These are phyloP conservation scores for Mortierella sp. DNA, from an alignment of 371 early-diverging fungal genomes.

Conservation along the genomic window DNA sequence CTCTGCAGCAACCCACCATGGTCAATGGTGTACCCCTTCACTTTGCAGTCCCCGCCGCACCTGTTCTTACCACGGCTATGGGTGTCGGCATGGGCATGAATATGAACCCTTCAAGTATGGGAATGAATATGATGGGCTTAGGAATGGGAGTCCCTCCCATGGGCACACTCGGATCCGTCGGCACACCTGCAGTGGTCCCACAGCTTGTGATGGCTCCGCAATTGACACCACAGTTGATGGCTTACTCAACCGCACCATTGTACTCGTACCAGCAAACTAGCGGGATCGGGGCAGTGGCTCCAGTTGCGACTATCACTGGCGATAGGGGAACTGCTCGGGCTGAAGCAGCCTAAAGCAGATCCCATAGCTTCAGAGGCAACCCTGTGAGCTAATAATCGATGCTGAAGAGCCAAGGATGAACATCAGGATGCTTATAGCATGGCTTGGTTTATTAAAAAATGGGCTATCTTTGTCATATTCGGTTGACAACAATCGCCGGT, in stretches of 20 bases:
- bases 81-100: slow-evolving; percentile 41
- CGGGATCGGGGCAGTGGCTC: neutral
- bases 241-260: slow-evolving; percentile 1
- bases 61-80: slow-evolving; percentile 34
- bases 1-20: slow-evolving; percentile 2
- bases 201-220: slow-evolving; percentile 19
- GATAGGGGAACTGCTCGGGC: neutral
- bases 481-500: no score
- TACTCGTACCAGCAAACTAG: slow-evolving; percentile 10
- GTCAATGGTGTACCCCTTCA: slow-evolving; percentile 17
- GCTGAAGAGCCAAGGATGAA: no score
- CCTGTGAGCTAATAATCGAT: no score
- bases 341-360: neutral
- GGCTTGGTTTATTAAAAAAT: no score
- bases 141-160: slow-evolving; percentile 4
- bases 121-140: slow-evolving; percentile 18
- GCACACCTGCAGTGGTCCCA: slow-evolving; percentile 1
- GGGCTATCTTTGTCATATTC: no score
- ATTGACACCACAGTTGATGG: slow-evolving; percentile 8
- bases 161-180: neutral
- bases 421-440: no score
- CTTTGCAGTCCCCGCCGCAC: slow-evolving; percentile 26
- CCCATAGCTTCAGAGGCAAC: no score
- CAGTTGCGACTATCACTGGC: neutral
- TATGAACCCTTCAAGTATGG: slow-evolving; percentile 16